These are phyloP conservation scores for Wallemia mellicola DNA, from an alignment of 1,284 basidiomycete genomes.

Conservation along the genomic window DNA sequence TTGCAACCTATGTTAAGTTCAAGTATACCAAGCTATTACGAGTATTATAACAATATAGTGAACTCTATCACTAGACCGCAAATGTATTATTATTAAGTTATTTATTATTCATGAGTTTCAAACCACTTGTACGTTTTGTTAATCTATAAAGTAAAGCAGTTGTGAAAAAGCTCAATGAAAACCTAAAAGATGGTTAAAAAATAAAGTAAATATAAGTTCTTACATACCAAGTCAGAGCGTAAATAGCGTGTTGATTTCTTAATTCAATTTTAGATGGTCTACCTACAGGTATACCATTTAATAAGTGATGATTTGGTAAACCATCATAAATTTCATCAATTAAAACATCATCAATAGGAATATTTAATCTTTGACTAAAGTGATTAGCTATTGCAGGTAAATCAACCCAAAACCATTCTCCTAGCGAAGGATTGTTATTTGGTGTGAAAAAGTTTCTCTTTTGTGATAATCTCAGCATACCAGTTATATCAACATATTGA, in stretches of 20 bases:
- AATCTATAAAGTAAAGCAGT: neutral
- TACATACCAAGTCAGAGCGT: slow-evolving; percentile 67
- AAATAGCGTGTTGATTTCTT: slow-evolving; percentile 79
- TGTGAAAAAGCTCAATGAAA: neutral
- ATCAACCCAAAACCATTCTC: slow-evolving; percentile 80
- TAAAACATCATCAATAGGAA: slow-evolving; percentile 46
- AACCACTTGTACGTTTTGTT: neutral
- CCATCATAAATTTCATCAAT: slow-evolving; percentile 58
- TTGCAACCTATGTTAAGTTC: no score
- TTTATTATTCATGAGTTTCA: neutral
- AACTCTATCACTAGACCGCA: no score
- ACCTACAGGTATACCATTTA: slow-evolving; percentile 56
- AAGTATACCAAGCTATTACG: no score
- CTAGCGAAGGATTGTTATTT: slow-evolving; percentile 47
- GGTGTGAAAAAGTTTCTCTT: slow-evolving; percentile 53
- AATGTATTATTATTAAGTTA: no score
- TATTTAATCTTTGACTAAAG: slow-evolving; percentile 33
- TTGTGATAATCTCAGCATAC: slow-evolving; percentile 39
- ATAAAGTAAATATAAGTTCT: neutral
- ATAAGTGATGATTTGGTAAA: slow-evolving; percentile 10
- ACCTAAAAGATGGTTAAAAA: neutral
- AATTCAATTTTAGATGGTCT: slow-evolving; percentile 57
- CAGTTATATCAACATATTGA: slow-evolving; percentile 14
- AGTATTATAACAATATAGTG: no score
- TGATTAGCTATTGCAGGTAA: slow-evolving; percentile 47